Evolutionary conservation across 176 grass and related monocot species (phyloP).

Genomic region (Carex parvula): DNA sequence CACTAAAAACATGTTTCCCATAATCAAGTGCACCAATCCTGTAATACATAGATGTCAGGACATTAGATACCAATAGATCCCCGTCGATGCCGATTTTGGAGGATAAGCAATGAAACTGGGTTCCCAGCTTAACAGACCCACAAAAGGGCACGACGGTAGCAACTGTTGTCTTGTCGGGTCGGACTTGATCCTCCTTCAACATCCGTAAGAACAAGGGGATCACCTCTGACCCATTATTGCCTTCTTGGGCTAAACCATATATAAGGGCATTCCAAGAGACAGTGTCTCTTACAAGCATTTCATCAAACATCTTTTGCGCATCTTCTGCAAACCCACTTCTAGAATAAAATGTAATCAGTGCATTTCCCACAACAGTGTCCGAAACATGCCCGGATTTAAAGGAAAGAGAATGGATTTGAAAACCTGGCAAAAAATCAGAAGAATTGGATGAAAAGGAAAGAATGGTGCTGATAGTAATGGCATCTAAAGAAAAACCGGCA

Average conservation of each 20-base stretch:
- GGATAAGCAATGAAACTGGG: conserved; percentile 61
- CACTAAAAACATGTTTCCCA: conserved; percentile 40
- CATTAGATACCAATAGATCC: conserved; percentile 50
- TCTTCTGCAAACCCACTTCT: conserved; percentile 25
- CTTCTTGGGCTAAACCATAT: conserved; percentile 55
- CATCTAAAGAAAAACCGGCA: conserved; percentile 43
- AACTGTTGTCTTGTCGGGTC: conserved; percentile 64
- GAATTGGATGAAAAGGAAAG: conserved; percentile 47
- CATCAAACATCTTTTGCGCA: conserved; percentile 54
- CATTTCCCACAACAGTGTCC: conserved; percentile 59
- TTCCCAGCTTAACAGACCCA: conserved; percentile 40
- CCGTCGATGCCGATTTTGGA: conserved; percentile 50
- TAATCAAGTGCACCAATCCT: conserved; percentile 31
- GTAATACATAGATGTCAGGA: conserved; percentile 88
- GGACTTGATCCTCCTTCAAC: conserved; percentile 38
- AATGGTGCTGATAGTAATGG: conserved; percentile 51
- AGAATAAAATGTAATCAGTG: conserved; percentile 65
- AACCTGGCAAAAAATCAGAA: conserved; percentile 21
- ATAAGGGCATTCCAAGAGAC: conserved; percentile 85
- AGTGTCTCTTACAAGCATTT: conserved; percentile 48
- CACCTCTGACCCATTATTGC: conserved; percentile 44
- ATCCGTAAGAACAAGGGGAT: conserved; percentile 46
- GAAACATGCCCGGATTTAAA: conserved; percentile 41
- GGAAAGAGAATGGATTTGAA: conserved; percentile 57
- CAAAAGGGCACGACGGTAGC: conserved; percentile 58